phyloP scores from a whole-genome alignment of 495 filamentous ascomycete genomes.

The Daldinia childiae region DNA sequence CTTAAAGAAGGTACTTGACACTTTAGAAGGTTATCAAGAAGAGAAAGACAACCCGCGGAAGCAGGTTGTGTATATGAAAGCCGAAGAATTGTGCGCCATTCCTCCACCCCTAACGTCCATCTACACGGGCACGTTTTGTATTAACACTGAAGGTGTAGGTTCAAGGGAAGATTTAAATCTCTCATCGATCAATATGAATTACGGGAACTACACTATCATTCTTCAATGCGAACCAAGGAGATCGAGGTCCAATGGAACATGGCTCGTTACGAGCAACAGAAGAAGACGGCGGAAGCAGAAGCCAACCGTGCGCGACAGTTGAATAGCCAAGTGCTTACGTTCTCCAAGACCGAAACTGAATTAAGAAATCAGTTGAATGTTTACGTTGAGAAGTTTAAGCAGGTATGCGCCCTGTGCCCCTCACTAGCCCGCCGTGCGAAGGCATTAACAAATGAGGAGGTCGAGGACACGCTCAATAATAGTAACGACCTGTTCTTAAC shows the following conservation, averaged over 20 bases:
- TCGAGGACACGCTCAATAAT: slow-evolving; percentile 98
- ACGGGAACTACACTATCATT: slow-evolving; percentile 89
- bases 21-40: slow-evolving; percentile 82
- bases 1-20: slow-evolving; percentile 68
- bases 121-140: slow-evolving; percentile 7
- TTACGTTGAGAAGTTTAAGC: slow-evolving; percentile 99
- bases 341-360: slow-evolving; percentile 94
- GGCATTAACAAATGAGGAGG: slow-evolving; percentile 65
- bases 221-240: slow-evolving; percentile 90
- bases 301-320: slow-evolving; percentile 79
- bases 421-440: slow-evolving; percentile 40
- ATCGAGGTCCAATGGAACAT: slow-evolving; percentile 93
- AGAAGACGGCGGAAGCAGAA: slow-evolving; percentile 86
- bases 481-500: slow-evolving; percentile 98
- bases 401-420: slow-evolving; percentile 70
- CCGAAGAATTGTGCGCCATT: slow-evolving; percentile 80
- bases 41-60: slow-evolving; percentile 79
- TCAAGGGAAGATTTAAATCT: slow-evolving; percentile 89
- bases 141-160: slow-evolving; percentile 62
- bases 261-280: slow-evolving; percentile 86
- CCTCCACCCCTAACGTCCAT: slow-evolving; percentile 1
- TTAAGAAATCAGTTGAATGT: slow-evolving; percentile 95
- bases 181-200: slow-evolving; percentile 96
- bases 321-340: slow-evolving; percentile 91
- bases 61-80: slow-evolving; percentile 78